Evolutionary conservation across 345 rosid species (phyloP).

Genomic region (Moringa oleifera): DNA sequence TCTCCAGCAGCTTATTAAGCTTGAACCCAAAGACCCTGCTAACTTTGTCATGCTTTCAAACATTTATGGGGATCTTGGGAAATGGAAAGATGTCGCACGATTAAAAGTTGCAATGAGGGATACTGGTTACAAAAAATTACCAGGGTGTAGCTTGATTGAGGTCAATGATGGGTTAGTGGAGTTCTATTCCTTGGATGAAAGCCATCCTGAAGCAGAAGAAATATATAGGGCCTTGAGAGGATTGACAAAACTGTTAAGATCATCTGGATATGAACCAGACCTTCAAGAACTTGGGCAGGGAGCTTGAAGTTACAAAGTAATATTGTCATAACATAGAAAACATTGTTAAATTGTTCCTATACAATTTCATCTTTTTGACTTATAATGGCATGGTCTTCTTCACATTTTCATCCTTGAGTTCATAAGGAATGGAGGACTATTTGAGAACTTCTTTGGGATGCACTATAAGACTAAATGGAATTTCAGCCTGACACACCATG

Average conservation of each 20-base stretch:
- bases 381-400: too few species aligned
- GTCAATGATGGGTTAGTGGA: slow-evolving; percentile 49
- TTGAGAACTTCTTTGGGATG: too few species aligned
- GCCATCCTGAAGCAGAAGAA: slow-evolving; percentile 47
- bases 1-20: slow-evolving; percentile 44
- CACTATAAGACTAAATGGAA: too few species aligned
- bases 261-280: slow-evolving; percentile 24
- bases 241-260: slow-evolving; percentile 34
- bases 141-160: slow-evolving; percentile 82
- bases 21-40: slow-evolving; percentile 71
- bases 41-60: slow-evolving; percentile 74
- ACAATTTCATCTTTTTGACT: too few species aligned
- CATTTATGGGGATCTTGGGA: slow-evolving; percentile 61
- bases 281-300: slow-evolving; percentile 16
- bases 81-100: slow-evolving; percentile 69
- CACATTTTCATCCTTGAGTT: too few species aligned
- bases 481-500: too few species aligned
- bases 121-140: slow-evolving; percentile 62
- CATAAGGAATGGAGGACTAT: too few species aligned
- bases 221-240: slow-evolving; percentile 47
- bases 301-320: slow-evolving; percentile 7
- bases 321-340: background rate
- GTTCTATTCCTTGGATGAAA: slow-evolving; percentile 72
- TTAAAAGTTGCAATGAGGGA: slow-evolving; percentile 76
- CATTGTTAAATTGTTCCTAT: too few species aligned